Evolutionary conservation across 306 rosid species (phyloP).

Genomic region (Fagus sylvatica): DNA sequence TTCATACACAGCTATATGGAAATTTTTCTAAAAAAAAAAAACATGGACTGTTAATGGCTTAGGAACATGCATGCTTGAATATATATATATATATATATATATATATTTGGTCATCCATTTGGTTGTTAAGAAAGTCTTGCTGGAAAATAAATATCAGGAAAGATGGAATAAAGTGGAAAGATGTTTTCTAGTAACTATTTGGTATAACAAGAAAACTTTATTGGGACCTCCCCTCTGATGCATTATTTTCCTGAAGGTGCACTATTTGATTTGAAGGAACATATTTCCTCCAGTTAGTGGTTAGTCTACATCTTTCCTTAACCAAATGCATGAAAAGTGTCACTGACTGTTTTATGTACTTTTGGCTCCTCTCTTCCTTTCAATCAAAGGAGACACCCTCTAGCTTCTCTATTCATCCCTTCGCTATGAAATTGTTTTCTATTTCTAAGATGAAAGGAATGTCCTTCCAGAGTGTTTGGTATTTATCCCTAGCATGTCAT

Average conservation of each 20-base stretch:
- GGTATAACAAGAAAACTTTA: neutral
- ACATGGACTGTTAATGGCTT: neutral
- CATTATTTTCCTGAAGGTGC: neutral
- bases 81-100: neutral
- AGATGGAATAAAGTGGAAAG: neutral
- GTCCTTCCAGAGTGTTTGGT: neutral
- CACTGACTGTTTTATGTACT: neutral
- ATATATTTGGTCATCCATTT: neutral
- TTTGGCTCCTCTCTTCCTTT: neutral
- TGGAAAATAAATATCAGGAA: neutral
- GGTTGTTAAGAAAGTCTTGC: neutral
- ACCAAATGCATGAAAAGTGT: neutral
- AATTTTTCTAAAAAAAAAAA: neutral
- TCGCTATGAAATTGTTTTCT: neutral
- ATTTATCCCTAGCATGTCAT: neutral
- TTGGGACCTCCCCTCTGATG: neutral
- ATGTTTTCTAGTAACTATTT: neutral
- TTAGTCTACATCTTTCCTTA: neutral
- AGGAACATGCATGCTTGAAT: neutral
- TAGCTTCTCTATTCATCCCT: neutral
- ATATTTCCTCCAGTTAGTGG: neutral
- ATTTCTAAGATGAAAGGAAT: neutral
- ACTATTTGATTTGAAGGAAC: neutral
- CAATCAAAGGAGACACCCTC: neutral
- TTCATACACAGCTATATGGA: neutral